phyloP scores from a whole-genome alignment of 192 early-diverging fungal genomes.

The Coemansia sp. region DNA sequence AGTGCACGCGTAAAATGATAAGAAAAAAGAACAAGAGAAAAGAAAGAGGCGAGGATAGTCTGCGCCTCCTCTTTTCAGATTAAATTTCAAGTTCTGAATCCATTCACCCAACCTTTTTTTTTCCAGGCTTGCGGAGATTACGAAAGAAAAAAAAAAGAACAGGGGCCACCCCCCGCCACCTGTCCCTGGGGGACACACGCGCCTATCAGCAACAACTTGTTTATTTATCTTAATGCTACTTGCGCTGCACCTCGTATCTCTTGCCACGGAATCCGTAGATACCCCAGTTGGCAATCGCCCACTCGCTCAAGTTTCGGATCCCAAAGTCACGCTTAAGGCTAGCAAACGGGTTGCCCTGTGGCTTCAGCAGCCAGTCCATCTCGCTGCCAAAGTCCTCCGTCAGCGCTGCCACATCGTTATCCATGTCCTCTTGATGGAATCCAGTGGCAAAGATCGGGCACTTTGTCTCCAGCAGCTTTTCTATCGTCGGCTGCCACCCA shows the following conservation, averaged over 20 bases:
- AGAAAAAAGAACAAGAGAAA: constrained; percentile 7
- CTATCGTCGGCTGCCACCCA: constrained; percentile 70
- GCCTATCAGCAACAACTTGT: constrained; percentile 4
- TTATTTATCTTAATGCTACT: constrained; percentile 11
- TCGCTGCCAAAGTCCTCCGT: constrained; percentile 62
- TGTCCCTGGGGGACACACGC: neutral
- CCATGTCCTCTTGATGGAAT: constrained; percentile 72
- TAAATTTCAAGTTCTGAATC: neutral
- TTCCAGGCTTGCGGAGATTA: neutral
- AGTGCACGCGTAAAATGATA: constrained; percentile 2
- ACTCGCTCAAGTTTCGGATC: constrained; percentile 70
- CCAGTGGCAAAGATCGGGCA: constrained; percentile 80
- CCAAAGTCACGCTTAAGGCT: constrained; percentile 77
- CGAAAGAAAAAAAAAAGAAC: constrained; percentile 3
- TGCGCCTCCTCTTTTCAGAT: no score
- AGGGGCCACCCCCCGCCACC: neutral
- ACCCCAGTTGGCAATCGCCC: constrained; percentile 77
- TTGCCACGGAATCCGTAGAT: constrained; percentile 82
- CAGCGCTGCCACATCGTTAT: constrained; percentile 62
- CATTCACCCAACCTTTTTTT: neutral
- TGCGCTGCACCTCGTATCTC: constrained; percentile 72
- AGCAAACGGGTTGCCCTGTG: constrained; percentile 68
- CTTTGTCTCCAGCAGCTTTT: constrained; percentile 72
- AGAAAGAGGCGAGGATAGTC: neutral
- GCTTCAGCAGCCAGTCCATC: constrained; percentile 77